Conservation (phyloP, 2,329 filamentous ascomycete species). For the Pseudocercospora vitis region DNA sequence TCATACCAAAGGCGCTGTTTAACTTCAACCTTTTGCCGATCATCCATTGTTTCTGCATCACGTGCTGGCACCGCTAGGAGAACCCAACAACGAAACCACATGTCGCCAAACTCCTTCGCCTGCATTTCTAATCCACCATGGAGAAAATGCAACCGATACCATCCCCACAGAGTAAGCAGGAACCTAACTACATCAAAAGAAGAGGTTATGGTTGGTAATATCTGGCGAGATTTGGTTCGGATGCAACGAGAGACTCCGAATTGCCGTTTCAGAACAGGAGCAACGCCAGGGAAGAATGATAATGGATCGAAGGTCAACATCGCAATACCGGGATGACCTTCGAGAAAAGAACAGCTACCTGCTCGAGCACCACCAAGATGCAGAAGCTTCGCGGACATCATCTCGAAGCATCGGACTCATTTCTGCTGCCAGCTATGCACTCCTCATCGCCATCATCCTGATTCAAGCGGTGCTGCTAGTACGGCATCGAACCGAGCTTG, state of each 20-base stretch:
- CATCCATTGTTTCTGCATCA: not conserved
- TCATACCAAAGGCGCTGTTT: not conserved
- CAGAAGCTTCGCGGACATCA: not conserved
- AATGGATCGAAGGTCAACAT: too few relatives aligned
- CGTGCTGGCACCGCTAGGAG: not conserved
- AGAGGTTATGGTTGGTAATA: too few relatives aligned
- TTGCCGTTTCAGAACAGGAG: too few relatives aligned
- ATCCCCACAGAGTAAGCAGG: not conserved
- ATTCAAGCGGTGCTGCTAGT: constrained; percentile 1
- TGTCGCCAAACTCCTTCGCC: too few relatives aligned
- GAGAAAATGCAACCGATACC: not conserved
- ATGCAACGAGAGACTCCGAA: too few relatives aligned
- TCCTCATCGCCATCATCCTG: constrained; percentile 9
- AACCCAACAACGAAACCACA: not conserved
- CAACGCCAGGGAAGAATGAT: too few relatives aligned
- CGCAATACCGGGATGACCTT: not conserved
- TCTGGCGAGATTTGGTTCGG: too few relatives aligned
- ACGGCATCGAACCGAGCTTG: not conserved
- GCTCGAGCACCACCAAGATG: not conserved
- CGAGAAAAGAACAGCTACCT: not conserved
- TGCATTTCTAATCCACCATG: not conserved
- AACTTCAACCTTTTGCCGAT: not conserved
- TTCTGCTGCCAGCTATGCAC: not conserved
- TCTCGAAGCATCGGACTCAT: not conserved
- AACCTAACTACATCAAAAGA: not conserved